Base-by-base conservation (phyloP, 2,329 filamentous ascomycete genomes). In the Pleoardoris graminearum region DNA sequence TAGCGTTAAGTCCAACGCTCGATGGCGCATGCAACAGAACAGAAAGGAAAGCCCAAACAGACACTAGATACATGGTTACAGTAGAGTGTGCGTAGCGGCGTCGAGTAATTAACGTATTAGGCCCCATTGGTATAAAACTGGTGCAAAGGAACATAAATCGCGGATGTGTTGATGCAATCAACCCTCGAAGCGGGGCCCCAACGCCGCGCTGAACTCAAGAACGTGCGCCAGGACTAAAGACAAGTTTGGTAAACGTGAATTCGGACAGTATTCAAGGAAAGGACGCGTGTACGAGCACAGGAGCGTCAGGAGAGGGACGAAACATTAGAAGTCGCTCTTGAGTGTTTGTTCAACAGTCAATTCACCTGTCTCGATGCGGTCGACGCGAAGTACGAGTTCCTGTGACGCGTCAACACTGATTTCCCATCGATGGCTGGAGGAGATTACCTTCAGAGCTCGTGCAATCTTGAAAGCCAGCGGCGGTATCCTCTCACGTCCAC, bases 401-500 rank as follows among this genome's bases (percentile, higher is more conserved):
- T 75, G 41, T 27, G 29, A 4, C 5, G n/a, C 30, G n/a, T 19
- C 60, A 52, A 73, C 66, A 42, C 41, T 22, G 1, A 12, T 39
- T 11, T 14, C 38, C 39, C 2, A 23, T 3, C 10, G 16, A 11
- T 16, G 11, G 16, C 8, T 10, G 12, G 30, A n/a, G 3, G 1
- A 33, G 21, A 63, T 30, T 59, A 70, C 90, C 77, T 93, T 94
- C 46, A 88, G 89, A 73, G 91, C 88, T 54, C 88, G 82, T 6
- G 89, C 90, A 68, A 93, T 88, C 73, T 91, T 88, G 73, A 95
- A 95, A n/a, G 90, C 90, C 61, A 94, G 85, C 2, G 90, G 90
- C 10, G 90, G 90, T 45, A 96, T 76, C 23, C 84, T 81, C 3
- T 79, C 82, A 22, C 88, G 81, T 7, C 83, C 80, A 22, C 86